phyloP scores from a whole-genome alignment of 768 basidiomycete genomes.

The Tephrocybe sp. region DNA sequence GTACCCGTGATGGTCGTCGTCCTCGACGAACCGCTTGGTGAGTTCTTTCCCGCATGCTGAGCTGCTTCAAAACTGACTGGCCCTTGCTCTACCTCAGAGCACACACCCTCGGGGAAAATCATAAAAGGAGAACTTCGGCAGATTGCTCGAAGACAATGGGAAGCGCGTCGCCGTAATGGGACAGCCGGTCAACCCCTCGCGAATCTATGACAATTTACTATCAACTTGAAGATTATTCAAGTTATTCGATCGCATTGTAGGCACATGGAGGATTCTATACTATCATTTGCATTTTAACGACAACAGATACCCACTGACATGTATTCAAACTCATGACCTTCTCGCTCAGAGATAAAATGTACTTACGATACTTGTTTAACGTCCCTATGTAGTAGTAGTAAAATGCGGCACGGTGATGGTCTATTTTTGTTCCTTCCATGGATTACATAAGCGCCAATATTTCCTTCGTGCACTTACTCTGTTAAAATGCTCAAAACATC shows the following conservation, averaged over 20 bases:
- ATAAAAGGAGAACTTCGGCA: constrained; percentile 51
- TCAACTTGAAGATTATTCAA: too few relatives aligned
- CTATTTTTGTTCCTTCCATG: too few relatives aligned
- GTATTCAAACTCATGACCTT: background rate
- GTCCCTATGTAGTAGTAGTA: too few relatives aligned
- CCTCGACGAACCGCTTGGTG: constrained; percentile 45
- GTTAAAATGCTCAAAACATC: constrained; percentile 7
- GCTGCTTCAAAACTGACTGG: constrained; percentile 1
- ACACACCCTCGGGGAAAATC: constrained; percentile 60
- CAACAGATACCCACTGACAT: background rate
- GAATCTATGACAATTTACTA: constrained; percentile 34
- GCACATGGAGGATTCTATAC: background rate
- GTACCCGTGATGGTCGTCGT: constrained; percentile 60
- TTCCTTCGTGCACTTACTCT: background rate
- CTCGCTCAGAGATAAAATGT: too few relatives aligned
- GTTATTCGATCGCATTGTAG: background rate
- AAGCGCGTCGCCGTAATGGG: constrained; percentile 31
- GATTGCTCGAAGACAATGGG: constrained; percentile 42
- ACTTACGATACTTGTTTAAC: background rate
- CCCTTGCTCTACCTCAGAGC: constrained; percentile 30
- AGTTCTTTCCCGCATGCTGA: constrained; percentile 17
- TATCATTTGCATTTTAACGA: background rate
- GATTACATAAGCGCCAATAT: too few relatives aligned
- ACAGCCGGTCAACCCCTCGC: constrained; percentile 32
- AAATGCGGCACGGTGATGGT: too few relatives aligned